Evolutionary conservation across 1,284 basidiomycete species (phyloP).

Genomic region (Erythrobasidium hasegawianum): DNA sequence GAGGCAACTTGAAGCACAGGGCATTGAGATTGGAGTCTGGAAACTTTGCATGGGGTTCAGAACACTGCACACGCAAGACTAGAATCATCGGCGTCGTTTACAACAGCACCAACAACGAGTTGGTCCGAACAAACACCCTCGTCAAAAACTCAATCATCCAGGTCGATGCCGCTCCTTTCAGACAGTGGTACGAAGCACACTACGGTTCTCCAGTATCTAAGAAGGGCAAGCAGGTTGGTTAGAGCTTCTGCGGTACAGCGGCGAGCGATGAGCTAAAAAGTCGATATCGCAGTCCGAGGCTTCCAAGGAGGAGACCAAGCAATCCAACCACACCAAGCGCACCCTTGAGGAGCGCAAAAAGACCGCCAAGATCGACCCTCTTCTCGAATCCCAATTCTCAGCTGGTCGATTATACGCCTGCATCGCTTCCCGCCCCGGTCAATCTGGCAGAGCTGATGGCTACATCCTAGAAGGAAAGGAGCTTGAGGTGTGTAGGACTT

Average conservation of each 20-base stretch:
- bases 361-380: conserved; percentile 82
- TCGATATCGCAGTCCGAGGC: conserved; percentile 49
- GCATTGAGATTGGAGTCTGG: conserved; percentile 89
- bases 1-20: conserved; percentile 87
- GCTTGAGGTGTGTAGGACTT: no score
- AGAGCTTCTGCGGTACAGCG: no score
- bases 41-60: conserved; percentile 96
- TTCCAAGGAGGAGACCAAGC: conserved; percentile 65
- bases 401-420: conserved; percentile 84
- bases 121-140: conserved; percentile 95
- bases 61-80: conserved; percentile 86
- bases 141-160: conserved; percentile 93
- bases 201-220: conserved; percentile 87
- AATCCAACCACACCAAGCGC: conserved; percentile 83
- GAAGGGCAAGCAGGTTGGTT: conserved; percentile 63
- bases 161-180: conserved; percentile 92
- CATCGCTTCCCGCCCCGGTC: conserved; percentile 88
- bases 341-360: conserved; percentile 82
- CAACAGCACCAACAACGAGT: conserved; percentile 97
- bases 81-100: conserved; percentile 92
- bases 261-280: no score
- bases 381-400: conserved; percentile 78
- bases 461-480: conserved; percentile 96
- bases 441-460: conserved; percentile 88
- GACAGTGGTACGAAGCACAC: conserved; percentile 96